Conservation (phyloP, 495 filamentous ascomycete genomes). For the Coniosporium apollinis region DNA sequence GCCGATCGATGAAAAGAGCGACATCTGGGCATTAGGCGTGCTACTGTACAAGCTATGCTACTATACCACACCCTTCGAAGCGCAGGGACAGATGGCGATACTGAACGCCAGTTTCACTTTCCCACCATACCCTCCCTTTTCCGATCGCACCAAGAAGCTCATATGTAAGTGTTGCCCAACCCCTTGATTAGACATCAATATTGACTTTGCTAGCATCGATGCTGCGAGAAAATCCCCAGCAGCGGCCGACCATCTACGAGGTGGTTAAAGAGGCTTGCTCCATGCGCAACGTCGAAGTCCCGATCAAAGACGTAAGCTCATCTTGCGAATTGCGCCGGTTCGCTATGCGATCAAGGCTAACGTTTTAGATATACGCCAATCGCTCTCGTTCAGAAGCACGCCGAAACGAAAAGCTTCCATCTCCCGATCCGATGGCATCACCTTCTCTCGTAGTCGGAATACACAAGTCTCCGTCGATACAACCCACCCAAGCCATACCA, state of each 20-base stretch:
- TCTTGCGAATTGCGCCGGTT: background rate
- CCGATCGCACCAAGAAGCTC: slow-evolving; percentile 74
- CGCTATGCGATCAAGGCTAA: slow-evolving; percentile 11
- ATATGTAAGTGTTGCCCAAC: slow-evolving; percentile 65
- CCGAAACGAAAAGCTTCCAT: slow-evolving; percentile 43
- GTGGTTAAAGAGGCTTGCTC: slow-evolving; percentile 68
- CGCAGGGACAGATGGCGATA: slow-evolving; percentile 95
- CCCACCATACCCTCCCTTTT: slow-evolving; percentile 74
- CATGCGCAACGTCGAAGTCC: slow-evolving; percentile 78
- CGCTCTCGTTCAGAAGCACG: slow-evolving; percentile 46
- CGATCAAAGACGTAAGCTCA: slow-evolving; percentile 72
- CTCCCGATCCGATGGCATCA: slow-evolving; percentile 29
- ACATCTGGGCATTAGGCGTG: slow-evolving; percentile 95
- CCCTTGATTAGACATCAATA: too few species aligned
- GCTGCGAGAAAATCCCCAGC: slow-evolving; percentile 69
- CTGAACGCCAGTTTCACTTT: slow-evolving; percentile 91
- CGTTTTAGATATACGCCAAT: slow-evolving; percentile 61
- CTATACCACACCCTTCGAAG: slow-evolving; percentile 97
- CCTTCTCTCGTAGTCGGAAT: slow-evolving; percentile 53
- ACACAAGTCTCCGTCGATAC: slow-evolving; percentile 44
- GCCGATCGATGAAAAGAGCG: slow-evolving; percentile 96
- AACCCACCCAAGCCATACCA: slow-evolving; percentile 57
- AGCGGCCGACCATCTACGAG: slow-evolving; percentile 86
- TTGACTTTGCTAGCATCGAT: too few species aligned
- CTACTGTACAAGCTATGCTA: slow-evolving; percentile 97